Base-by-base conservation (phyloP, 140 eudicot genomes). In the Ambrosia hybrid region DNA sequence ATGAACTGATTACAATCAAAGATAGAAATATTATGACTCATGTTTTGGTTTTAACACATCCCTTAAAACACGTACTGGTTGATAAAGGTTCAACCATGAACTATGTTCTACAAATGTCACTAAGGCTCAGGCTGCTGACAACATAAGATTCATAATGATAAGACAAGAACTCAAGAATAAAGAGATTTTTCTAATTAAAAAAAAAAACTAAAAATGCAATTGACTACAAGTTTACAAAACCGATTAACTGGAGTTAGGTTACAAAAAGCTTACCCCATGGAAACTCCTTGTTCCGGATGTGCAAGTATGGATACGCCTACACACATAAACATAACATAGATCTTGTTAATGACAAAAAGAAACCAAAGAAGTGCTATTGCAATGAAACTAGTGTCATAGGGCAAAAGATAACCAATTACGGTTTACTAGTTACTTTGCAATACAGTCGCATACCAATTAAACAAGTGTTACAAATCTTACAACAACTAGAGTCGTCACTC, bases 201-300 rank as follows among this genome's bases (percentile, higher is more conserved):
- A 41, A 51, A 5, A 0, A 17, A 51, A 52, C 57, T 34, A 62
- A 39, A 36, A 37, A 69, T 14, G n/a, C 30, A 57, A n/a, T 68
- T 16, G 13, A n/a, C 37, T 10, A 60, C 8, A 61, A 48, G 13
- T 8, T 17, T 10, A 60, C 8, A 61, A 48, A 30, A 61, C 43
- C 73, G 48, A n/a, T 13, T 33, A 60, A 48, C 70, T 33, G n/a
- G 14, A 73, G 63, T 14, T 73, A 7, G 49, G 60, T n/a, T 11
- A 70, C 39, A 4, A 53, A 13, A 67, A 53, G 68, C 90, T 72
- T 86, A 94, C 99, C 99, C 99, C 99, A 94, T 67, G 99, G 99
- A 61, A 94, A 94, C 80, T 94, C 99, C 97, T 94, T 94, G 88
- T 90, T 94, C 46, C 99, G 96, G 73, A 94, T 94, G 84, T 84